Base-by-base conservation (phyloP, 192 early-diverging fungal species). In the Pilobolus umbonatus region DNA sequence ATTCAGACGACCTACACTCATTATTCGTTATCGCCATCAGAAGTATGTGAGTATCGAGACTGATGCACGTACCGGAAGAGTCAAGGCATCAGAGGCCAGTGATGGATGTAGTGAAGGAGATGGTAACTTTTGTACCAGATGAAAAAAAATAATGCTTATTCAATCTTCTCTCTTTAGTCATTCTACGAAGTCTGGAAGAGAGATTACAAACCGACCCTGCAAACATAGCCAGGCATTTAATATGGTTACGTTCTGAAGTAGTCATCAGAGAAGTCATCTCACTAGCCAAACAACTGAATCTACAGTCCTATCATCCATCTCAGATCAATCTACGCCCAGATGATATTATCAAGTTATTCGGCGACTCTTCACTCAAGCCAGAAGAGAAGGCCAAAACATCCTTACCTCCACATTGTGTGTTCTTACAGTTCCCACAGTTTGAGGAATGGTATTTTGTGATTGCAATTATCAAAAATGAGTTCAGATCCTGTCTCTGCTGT, bases 41-140 rank as follows among this genome's bases (percentile, higher is more conserved):
- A 66, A 73, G 10, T 80, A 69, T 64, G 65, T 80, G 26, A 62
- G 71, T 45, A 75, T 80, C 31, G 65, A 69, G 6, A 64, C 76
- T 5, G 78, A 80, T 55, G 60, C 71, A 34, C 73, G 78, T 12
- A 73, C 75, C 19, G 78, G 78, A 9, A 70, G 61, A 17, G 61
- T 80, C 25, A 71, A 71, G 12, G 72, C 69, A 3, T 67, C 61
- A 11, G 78, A 76, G 36, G 62, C 74, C 28, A 74, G 75, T 25
- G 68, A 62, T 12, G 64, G 70, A 25, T 63, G 64, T 14, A 73
- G 76, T 34, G 75, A 74, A 44, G 67, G 68, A 17, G 78, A 80
- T 68, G 64, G 78, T 80, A 72, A 68, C 71, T 59, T 1, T 31
- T 34, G 9, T 5, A 24, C 4, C 15, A 3, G n/a, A 0, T 15